phyloP scores from a whole-genome alignment of 2,329 filamentous ascomycete genomes.

The Alternaria incomplexa region DNA sequence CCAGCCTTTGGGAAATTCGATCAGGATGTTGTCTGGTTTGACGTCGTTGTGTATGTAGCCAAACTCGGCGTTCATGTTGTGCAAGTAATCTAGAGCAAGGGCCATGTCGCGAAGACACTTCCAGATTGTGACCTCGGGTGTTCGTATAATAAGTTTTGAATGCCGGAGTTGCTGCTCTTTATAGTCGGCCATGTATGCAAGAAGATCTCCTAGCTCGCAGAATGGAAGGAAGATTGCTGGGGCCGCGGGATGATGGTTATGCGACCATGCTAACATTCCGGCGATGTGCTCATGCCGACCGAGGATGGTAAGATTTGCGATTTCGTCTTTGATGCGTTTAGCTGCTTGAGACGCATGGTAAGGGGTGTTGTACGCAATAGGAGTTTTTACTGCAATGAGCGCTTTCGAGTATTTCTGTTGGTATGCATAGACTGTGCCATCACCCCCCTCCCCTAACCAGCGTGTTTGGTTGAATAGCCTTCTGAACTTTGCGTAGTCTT shows the following conservation, averaged over 20 bases:
- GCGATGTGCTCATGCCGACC: constrained; percentile 20
- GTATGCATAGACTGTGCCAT: constrained; percentile 13
- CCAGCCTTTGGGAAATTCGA: constrained; percentile 47
- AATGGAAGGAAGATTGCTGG: constrained; percentile 29
- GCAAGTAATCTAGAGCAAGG: constrained; percentile 29
- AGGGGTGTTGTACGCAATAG: background rate
- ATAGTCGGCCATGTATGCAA: constrained; percentile 10
- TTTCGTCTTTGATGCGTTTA: background rate
- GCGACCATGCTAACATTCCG: constrained; percentile 6
- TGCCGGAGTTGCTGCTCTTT: background rate
- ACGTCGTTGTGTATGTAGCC: constrained; percentile 82
- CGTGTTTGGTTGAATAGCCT: background rate
- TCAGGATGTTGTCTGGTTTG: constrained; percentile 90
- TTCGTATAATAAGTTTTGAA: background rate
- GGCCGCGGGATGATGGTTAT: background rate
- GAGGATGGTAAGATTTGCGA: background rate
- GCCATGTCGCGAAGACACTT: constrained; percentile 33
- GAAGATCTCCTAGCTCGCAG: constrained; percentile 24
- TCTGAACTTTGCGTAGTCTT: background rate
- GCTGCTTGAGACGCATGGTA: background rate
- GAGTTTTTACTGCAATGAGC: constrained; percentile 3
- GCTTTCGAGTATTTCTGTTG: background rate
- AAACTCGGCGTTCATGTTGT: constrained; percentile 14
- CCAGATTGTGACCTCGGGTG: constrained; percentile 34
- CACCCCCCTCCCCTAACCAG: constrained; percentile 11